Evolutionary conservation across 2,329 filamentous ascomycete genomes (phyloP).

Genomic region (Botrytis aclada): DNA sequence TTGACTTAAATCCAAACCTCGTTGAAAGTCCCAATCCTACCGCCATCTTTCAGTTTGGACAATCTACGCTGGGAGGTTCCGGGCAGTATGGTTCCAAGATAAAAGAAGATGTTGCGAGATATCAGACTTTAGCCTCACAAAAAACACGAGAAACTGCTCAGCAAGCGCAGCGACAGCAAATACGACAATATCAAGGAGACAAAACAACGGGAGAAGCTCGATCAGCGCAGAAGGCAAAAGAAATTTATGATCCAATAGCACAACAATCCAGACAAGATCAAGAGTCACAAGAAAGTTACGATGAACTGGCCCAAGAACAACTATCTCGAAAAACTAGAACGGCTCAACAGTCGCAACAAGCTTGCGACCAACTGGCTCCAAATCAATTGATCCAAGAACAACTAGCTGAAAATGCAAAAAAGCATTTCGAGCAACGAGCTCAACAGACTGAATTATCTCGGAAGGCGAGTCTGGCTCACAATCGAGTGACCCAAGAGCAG

Average conservation of each 20-base stretch:
- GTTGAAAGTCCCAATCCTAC: not conserved
- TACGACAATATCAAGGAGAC: not conserved
- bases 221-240: not conserved
- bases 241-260: not conserved
- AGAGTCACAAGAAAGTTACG: not conserved
- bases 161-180: not conserved
- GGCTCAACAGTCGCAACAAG: not conserved
- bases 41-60: not conserved
- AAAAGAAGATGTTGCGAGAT: not conserved
- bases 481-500: not conserved
- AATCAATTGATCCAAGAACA: not conserved
- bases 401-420: not conserved
- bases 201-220: accelerated
- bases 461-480: not conserved
- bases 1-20: not conserved
- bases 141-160: not conserved
- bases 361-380: not conserved
- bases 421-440: not conserved
- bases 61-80: not conserved
- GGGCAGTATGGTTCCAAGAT: not conserved
- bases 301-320: not conserved
- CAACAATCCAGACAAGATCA: too few species aligned
- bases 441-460: too few species aligned
- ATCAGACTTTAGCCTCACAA: not conserved
- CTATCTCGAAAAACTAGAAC: too few species aligned